Evolutionary conservation across 2,329 filamentous ascomycete genomes (phyloP).

Genomic region (Aureobasidium sp.): DNA sequence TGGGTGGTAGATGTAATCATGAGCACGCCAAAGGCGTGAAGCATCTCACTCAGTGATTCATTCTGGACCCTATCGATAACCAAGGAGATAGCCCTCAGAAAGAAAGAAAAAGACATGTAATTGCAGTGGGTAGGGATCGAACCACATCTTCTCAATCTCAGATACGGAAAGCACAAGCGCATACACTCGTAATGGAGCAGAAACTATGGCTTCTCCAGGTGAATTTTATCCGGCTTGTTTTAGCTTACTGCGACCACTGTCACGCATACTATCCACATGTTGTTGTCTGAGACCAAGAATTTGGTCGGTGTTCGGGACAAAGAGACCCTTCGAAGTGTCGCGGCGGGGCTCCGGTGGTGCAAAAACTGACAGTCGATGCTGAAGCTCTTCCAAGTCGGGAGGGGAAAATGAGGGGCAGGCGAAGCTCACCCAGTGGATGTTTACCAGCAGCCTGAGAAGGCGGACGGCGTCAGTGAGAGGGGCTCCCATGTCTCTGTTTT

Average conservation of each 20-base stretch:
- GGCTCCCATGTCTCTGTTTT: neutral
- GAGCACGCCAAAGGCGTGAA: too few species aligned
- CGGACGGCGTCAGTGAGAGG: neutral
- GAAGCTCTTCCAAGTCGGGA: neutral
- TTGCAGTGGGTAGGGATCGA: too few species aligned
- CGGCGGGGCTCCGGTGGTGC: neutral
- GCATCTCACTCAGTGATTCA: too few species aligned
- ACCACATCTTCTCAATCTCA: too few species aligned
- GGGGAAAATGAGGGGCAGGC: neutral
- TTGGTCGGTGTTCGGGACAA: neutral
- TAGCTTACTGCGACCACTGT: neutral
- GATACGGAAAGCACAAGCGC: too few species aligned
- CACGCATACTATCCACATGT: neutral
- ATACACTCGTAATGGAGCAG: too few species aligned
- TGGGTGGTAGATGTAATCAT: slow-evolving; percentile 12
- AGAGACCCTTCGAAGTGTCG: neutral
- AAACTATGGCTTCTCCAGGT: too few species aligned
- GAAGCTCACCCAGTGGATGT: neutral
- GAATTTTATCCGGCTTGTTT: too few species aligned
- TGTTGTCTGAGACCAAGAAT: neutral
- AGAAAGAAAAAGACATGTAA: too few species aligned
- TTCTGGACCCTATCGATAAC: too few species aligned
- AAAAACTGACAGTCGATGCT: neutral
- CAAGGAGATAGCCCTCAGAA: too few species aligned
- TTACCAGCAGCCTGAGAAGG: neutral